Evolutionary conservation across 2,329 filamentous ascomycete genomes (phyloP).

Genomic region (Stagonosporopsis cucurbitacearum): DNA sequence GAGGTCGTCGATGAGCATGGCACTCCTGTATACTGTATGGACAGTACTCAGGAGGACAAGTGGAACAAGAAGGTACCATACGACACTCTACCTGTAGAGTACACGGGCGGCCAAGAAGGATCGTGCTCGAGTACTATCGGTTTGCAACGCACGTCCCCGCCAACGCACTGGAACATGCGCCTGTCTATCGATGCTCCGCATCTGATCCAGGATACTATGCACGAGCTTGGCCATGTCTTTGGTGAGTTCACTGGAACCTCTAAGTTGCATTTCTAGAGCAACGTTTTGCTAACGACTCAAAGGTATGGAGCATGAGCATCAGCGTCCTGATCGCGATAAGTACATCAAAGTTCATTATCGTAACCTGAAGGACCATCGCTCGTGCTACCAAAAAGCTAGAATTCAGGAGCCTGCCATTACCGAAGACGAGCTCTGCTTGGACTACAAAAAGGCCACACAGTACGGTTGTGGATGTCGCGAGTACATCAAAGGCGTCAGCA

Average conservation of each 20-base stretch:
- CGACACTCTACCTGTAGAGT: slow-evolving; percentile 7
- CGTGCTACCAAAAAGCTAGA: not conserved
- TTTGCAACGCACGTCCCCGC: not conserved
- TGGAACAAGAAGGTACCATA: slow-evolving; percentile 1
- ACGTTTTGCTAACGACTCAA: not conserved
- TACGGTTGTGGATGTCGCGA: not conserved
- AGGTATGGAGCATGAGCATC: slow-evolving; percentile 18
- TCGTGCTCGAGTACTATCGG: not conserved
- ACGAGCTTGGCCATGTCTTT: slow-evolving; percentile 4
- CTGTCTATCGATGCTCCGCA: not conserved
- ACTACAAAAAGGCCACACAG: not conserved
- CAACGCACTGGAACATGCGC: slow-evolving; percentile 1
- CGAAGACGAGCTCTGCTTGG: not conserved
- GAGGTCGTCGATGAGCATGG: not conserved
- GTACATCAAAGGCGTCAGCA: not conserved
- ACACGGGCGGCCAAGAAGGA: not conserved
- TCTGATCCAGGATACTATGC: not conserved
- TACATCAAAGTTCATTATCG: slow-evolving; percentile 6
- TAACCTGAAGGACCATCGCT: not conserved
- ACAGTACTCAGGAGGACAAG: not conserved
- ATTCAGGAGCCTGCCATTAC: slow-evolving; percentile 3
- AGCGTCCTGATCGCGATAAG: slow-evolving; percentile 10
- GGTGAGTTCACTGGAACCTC: not conserved
- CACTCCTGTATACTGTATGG: not conserved
- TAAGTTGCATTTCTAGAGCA: not conserved